Base-by-base conservation (phyloP, 2,329 filamentous ascomycete species). In the Hymenoscyphus occultus region DNA sequence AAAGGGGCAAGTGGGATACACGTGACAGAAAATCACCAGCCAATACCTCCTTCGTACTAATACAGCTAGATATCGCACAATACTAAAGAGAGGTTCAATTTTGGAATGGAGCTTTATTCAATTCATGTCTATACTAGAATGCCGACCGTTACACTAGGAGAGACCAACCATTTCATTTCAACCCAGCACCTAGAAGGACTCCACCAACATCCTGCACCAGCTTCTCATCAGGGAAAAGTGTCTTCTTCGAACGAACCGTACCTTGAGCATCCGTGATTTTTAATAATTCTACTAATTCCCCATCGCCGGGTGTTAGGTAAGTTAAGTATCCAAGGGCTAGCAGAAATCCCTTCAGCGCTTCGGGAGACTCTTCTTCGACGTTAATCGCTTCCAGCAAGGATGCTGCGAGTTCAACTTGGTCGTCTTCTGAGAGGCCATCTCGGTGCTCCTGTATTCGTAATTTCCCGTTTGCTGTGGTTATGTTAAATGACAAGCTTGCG, bases 361-460 rank as follows among this genome's bases (percentile, higher is more conserved):
- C 93, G 14, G 12, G 75, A 78, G 94, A 87, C 42, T 80, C 77
- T 39, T 83, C 79, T 70, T 89, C 86, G 64, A 84, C 80, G 1
- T 77, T 74, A 56, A 88, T 85, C 1, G 90, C 90, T 77, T 97
- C 93, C 0, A 97, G 79, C 7, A 95, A 78, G 0, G 91, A 90
- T 0, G 93, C 93, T 0, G 90, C 86, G 5, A 98, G 80, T 76
- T 97, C 93, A 1, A 96, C 85, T 73, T 95, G 90, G 65, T 90
- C 87, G 2, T 83, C 84, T 45, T 92, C 89, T 0, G 86, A 80
- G 2, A 97, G 76, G 0, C 78, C 80, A 58, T 90, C 85, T 5
- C 80, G 78, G 0, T 83, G 78, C 13, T 84, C 82, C 35, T 86
- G 82, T 45, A 84, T 80, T 22, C 91, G 84, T 32, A 84, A 80